Conservation (phyloP, 169 alveolate genomes). For the Plasmodium ovale region DNA sequence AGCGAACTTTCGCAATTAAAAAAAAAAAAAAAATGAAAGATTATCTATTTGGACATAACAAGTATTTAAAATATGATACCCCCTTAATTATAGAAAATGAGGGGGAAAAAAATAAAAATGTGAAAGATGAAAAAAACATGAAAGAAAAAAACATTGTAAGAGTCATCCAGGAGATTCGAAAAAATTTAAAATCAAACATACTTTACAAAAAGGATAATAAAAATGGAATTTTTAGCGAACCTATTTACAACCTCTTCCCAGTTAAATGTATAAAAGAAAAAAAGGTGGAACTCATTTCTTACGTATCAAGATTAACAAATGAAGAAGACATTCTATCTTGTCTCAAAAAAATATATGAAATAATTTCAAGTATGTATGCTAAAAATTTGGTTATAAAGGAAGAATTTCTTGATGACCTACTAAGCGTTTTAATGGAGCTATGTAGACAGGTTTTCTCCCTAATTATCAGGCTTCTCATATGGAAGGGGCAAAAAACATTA, state of each 20-base stretch:
- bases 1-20: too few relatives aligned
- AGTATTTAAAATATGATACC: constrained; percentile 46
- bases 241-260: constrained; percentile 58
- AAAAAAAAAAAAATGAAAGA: constrained; percentile 50
- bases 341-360: constrained; percentile 49
- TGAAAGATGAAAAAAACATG: constrained; percentile 34
- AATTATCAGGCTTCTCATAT: too few relatives aligned
- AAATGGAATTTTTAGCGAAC: constrained; percentile 52
- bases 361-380: constrained; percentile 23
- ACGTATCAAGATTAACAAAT: constrained; percentile 52
- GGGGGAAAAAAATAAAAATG: constrained; percentile 9
- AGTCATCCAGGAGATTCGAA: constrained; percentile 54
- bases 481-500: too few relatives aligned
- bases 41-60: constrained; percentile 9
- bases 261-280: constrained; percentile 22
- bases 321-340: constrained; percentile 55
- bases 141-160: constrained; percentile 64
- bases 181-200: constrained; percentile 40
- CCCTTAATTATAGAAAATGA: constrained; percentile 38
- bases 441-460: constrained; percentile 77
- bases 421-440: constrained; percentile 49
- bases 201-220: constrained; percentile 53
- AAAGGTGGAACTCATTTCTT: constrained; percentile 42
- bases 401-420: constrained; percentile 26
- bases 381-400: constrained; percentile 31